phyloP scores from a whole-genome alignment of 441 rosid species.

The Capsella rubella region DNA sequence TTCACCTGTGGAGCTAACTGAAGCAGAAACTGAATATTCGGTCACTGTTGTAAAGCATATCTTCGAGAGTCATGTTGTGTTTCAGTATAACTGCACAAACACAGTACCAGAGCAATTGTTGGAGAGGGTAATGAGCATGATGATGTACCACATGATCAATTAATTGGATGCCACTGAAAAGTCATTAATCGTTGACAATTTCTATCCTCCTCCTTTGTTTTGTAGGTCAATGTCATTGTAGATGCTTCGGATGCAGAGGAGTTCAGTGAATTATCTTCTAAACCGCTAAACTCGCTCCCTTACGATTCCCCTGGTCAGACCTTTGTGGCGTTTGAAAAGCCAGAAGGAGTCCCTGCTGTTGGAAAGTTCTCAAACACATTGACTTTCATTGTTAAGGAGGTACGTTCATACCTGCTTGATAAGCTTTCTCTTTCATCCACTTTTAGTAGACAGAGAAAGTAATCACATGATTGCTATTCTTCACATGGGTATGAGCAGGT shows the following conservation, averaged over 20 bases:
- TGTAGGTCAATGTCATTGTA: conserved; percentile 81
- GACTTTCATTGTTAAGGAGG: conserved; percentile 94
- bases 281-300: conserved; percentile 83
- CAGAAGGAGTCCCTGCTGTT: conserved; percentile 73
- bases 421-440: neutral
- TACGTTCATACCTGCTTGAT: conserved; percentile 32
- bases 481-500: conserved; percentile 53
- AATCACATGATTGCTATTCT: neutral
- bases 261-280: conserved; percentile 67
- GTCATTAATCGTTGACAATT: neutral
- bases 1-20: conserved; percentile 92
- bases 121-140: conserved; percentile 72
- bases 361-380: conserved; percentile 92
- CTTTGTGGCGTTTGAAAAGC: conserved; percentile 90
- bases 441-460: neutral
- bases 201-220: neutral
- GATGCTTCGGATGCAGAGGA: conserved; percentile 96
- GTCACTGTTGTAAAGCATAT: conserved; percentile 96
- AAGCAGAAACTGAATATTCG: conserved; percentile 98
- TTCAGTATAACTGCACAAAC: conserved; percentile 97
- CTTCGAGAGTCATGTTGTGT: conserved; percentile 81
- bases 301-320: conserved; percentile 94
- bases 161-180: neutral
- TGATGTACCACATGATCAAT: conserved; percentile 6
- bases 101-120: conserved; percentile 92